Evolutionary conservation across 1,284 basidiomycete species (phyloP).

Genomic region (Boletellus deceptivus): DNA sequence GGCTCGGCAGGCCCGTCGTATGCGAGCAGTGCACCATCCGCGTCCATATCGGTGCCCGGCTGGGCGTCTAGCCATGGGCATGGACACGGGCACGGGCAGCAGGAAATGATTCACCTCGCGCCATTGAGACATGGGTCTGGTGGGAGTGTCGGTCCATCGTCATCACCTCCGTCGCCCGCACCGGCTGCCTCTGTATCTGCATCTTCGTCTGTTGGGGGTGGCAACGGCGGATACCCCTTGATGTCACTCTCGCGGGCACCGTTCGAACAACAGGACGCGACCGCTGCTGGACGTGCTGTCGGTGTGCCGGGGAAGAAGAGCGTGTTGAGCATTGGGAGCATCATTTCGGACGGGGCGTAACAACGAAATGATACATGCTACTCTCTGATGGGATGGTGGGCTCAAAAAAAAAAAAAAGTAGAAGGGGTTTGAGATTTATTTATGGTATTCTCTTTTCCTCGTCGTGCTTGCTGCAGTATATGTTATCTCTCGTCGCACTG

Average conservation of each 20-base stretch:
- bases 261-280: slow-evolving; percentile 25
- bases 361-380: too few species aligned
- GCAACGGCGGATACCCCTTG: slow-evolving; percentile 28
- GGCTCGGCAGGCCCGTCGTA: slow-evolving; percentile 14
- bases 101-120: slow-evolving; percentile 56
- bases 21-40: slow-evolving; percentile 1
- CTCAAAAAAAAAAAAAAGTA: not conserved
- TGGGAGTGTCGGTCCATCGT: slow-evolving; percentile 18
- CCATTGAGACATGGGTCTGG: slow-evolving; percentile 40
- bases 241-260: slow-evolving; percentile 34
- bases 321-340: slow-evolving; percentile 69
- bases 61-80: slow-evolving; percentile 21
- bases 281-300: slow-evolving; percentile 25
- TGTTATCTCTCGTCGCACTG: too few species aligned
- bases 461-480: too few species aligned
- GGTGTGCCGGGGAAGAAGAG: slow-evolving; percentile 52
- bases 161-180: slow-evolving; percentile 30
- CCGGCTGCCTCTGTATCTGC: slow-evolving; percentile 5
- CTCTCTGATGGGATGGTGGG: too few species aligned
- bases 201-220: slow-evolving; percentile 7
- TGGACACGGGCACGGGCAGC: slow-evolving; percentile 19
- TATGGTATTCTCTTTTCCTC: too few species aligned
- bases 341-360: slow-evolving; percentile 49
- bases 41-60: slow-evolving; percentile 4
- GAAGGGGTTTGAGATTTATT: not conserved